These are phyloP conservation scores for Hanseniaspora vineae DNA, from an alignment of 805 yeast species.

Conservation along the genomic window DNA sequence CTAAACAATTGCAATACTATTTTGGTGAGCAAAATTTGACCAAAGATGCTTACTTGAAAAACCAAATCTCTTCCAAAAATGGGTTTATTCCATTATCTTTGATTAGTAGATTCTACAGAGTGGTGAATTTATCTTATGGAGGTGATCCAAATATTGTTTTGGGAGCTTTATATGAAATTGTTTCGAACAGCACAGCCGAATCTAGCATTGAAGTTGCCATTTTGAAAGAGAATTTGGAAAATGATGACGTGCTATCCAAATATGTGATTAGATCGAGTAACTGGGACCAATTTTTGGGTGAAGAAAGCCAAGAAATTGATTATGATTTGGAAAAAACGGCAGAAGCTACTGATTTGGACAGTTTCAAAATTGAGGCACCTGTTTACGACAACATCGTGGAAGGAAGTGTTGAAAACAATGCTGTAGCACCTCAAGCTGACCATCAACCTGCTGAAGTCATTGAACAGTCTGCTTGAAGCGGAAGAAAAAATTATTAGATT, in stretches of 20 bases:
- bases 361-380: background rate
- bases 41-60: conserved; percentile 58
- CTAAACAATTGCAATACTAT: conserved; percentile 73
- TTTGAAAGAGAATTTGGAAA: background rate
- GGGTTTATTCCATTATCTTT: conserved; percentile 59
- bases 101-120: conserved; percentile 63
- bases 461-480: background rate
- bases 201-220: conserved; percentile 2
- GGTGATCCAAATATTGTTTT: conserved; percentile 17
- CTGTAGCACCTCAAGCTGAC: no score
- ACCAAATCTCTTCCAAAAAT: conserved; percentile 29
- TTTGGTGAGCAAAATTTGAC: conserved; percentile 77
- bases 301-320: background rate
- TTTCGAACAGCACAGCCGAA: conserved; percentile 2
- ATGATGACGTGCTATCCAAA: conserved; percentile 7
- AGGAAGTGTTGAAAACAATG: background rate
- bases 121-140: conserved; percentile 43
- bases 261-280: conserved; percentile 20
- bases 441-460: background rate
- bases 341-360: background rate
- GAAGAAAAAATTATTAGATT: no score
- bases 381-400: background rate
- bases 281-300: conserved; percentile 12
- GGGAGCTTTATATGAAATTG: conserved; percentile 22
- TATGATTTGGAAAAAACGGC: background rate